Evolutionary conservation across 345 rosid species (phyloP).

Genomic region (Cochlearia excelsa): DNA sequence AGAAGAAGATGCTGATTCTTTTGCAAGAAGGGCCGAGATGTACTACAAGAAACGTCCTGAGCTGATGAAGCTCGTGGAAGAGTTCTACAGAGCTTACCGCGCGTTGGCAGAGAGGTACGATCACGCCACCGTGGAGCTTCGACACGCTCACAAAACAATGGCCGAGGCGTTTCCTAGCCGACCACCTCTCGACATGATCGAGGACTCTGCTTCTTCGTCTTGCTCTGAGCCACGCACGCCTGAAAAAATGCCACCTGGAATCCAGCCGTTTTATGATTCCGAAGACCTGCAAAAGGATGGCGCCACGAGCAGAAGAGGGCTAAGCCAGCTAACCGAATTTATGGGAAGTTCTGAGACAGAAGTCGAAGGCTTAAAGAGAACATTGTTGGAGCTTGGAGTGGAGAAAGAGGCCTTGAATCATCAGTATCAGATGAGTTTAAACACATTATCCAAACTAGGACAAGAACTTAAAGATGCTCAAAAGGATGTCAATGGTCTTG

Average conservation of each 20-base stretch:
- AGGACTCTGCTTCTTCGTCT: conserved; percentile 51
- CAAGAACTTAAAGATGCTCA: conserved; percentile 55
- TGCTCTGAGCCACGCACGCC: conserved; percentile 58
- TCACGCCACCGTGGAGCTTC: conserved; percentile 88
- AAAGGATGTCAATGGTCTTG: conserved; percentile 53
- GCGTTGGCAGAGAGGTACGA: conserved; percentile 97
- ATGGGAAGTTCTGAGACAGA: conserved; percentile 44
- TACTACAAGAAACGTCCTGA: conserved; percentile 98
- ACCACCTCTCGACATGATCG: conserved; percentile 50
- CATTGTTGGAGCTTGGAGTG: conserved; percentile 60
- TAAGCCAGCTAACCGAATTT: conserved; percentile 64
- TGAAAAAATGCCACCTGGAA: conserved; percentile 53
- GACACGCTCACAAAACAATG: conserved; percentile 81
- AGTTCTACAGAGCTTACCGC: conserved; percentile 96
- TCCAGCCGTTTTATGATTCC: conserved; percentile 35
- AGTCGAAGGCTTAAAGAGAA: conserved; percentile 53
- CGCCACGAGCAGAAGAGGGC: conserved; percentile 45
- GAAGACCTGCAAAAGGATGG: conserved; percentile 43
- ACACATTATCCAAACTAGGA: conserved; percentile 59
- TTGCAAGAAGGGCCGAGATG: conserved; percentile 99
- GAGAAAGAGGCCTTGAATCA: conserved; percentile 64
- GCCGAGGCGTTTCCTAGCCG: conserved; percentile 90
- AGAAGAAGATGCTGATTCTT: conserved; percentile 98
- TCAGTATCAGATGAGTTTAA: conserved; percentile 62
- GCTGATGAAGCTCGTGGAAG: conserved; percentile 97